Base-by-base conservation (phyloP, 768 basidiomycete genomes). In the Rhodotorula babjevae region DNA sequence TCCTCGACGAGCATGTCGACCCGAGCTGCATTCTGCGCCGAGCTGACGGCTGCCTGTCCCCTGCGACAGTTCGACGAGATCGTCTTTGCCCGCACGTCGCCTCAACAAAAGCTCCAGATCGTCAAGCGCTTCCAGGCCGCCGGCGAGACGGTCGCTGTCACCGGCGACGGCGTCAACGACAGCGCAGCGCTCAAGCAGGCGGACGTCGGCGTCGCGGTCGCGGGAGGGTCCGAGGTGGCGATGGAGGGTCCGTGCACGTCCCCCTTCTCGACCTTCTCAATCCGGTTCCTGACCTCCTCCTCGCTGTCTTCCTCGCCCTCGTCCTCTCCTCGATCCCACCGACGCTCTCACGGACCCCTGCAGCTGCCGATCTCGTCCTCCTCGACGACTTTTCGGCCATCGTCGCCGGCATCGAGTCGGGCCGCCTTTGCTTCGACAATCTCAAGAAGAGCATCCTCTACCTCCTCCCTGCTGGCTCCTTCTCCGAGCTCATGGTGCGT, bases 91-190 rank as follows among this genome's bases (percentile, higher is more conserved):
- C 82, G 87, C 11, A 87, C 87, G 2, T 85, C 84, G 0, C 87
- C 87, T 0, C 85, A 87, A 76, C 87, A 88, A 80, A 89, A 89
- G 77, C 80, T 88, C 1, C 83, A 84, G 60, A 88, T 89, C 72
- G 87, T 89, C 42, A 85, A 86, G 67, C 83, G 84, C 49, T 83
- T 87, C 73, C 86, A 88, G 78, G 79, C 79, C 16, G 80, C 84
- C 7, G 85, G 83, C 5, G 84, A 84, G 73, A 83, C 85, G 3
- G 87, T 87, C 11, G 87, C 86, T 2, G 87, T 88, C 69, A 88
- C 87, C 9, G 88, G 88, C 6, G 88, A 89, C 77, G 88, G 87
- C 42, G 86, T 87, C 0, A 87, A 87, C 72, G 86, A 87, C 75
- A 85, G 85, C 0, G 85, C 87, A 0, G 84, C 87, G 6, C 80